Conservation (phyloP, 257 asterid species). For the Solanum etuberosum region DNA sequence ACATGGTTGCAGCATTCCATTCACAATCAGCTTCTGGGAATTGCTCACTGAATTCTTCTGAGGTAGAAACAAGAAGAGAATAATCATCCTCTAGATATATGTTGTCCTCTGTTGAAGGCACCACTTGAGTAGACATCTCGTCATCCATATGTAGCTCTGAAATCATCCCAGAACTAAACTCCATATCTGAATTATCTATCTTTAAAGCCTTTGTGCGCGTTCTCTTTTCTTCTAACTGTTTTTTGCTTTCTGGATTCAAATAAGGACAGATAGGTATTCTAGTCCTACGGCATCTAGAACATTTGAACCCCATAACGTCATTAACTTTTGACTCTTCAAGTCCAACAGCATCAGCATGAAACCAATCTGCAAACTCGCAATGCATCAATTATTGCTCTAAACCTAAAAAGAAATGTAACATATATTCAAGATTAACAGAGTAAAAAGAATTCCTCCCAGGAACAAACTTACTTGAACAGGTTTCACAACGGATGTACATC, state of each 20-base stretch:
- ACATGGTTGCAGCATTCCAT: conserved; percentile 21
- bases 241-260: conserved; percentile 18
- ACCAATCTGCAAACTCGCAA: conserved; percentile 58
- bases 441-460: neutral
- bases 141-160: conserved; percentile 11
- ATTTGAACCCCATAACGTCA: conserved; percentile 53
- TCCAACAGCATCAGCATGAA: conserved; percentile 70
- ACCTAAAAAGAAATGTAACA: neutral
- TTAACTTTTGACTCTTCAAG: conserved; percentile 48
- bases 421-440: conserved; percentile 7
- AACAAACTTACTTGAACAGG: conserved; percentile 49
- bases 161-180: conserved; percentile 10
- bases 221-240: conserved; percentile 20
- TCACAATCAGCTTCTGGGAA: conserved; percentile 15
- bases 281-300: conserved; percentile 77
- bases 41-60: conserved; percentile 17
- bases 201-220: conserved; percentile 18
- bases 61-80: conserved; percentile 17
- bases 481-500: conserved; percentile 62
- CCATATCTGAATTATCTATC: conserved; percentile 16
- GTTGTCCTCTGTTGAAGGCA: conserved; percentile 6
- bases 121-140: neutral
- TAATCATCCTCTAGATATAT: conserved; percentile 9
- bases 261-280: conserved; percentile 67
- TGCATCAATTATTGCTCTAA: conserved; percentile 1